A percentile compares a stretch with the other conserved stretches of the same genome.
Conservation (phyloP, 768 basidiomycete species). For the Mycena galericulata region DNA sequence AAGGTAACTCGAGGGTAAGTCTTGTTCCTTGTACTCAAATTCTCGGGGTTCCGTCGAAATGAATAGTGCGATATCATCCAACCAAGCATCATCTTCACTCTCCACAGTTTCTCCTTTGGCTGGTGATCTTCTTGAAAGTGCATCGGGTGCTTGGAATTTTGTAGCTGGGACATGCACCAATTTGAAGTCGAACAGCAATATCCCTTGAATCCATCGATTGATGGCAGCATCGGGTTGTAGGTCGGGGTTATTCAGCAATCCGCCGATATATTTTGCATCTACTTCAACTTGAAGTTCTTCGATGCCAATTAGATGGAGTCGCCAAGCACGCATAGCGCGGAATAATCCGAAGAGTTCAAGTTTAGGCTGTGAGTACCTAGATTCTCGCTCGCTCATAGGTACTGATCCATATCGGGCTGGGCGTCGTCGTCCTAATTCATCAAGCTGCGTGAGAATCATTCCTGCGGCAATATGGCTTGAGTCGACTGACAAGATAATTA, state of each 20-base stretch:
- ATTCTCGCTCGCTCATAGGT: conserved; percentile 45
- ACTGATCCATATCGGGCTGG: conserved; percentile 50
- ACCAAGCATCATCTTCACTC: conserved; percentile 38
- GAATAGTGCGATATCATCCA: too few relatives aligned
- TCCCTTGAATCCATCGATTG: conserved; percentile 57
- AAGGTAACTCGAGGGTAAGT: background rate
- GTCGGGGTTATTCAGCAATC: conserved; percentile 55
- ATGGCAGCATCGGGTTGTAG: too few relatives aligned
- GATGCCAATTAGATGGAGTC: conserved; percentile 37
- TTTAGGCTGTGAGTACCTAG: conserved; percentile 52
- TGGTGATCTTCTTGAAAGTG: conserved; percentile 44
- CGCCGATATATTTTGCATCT: conserved; percentile 54
- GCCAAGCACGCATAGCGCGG: conserved; percentile 34
- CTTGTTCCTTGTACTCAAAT: background rate
- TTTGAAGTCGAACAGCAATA: conserved; percentile 51
- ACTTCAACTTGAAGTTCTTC: conserved; percentile 49
- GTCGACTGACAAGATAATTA: conserved; percentile 49
- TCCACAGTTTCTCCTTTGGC: conserved; percentile 38
- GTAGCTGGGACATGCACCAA: conserved; percentile 52
- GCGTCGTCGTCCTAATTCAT: conserved; percentile 37
- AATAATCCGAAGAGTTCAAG: conserved; percentile 53
- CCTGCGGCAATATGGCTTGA: conserved; percentile 45
- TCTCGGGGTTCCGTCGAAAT: too few relatives aligned
- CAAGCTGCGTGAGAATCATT: conserved; percentile 47
- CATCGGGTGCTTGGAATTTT: conserved; percentile 39